Evolutionary conservation across 208 protist species (phyloP).

Genomic region (Trypanosoma theileri): DNA sequence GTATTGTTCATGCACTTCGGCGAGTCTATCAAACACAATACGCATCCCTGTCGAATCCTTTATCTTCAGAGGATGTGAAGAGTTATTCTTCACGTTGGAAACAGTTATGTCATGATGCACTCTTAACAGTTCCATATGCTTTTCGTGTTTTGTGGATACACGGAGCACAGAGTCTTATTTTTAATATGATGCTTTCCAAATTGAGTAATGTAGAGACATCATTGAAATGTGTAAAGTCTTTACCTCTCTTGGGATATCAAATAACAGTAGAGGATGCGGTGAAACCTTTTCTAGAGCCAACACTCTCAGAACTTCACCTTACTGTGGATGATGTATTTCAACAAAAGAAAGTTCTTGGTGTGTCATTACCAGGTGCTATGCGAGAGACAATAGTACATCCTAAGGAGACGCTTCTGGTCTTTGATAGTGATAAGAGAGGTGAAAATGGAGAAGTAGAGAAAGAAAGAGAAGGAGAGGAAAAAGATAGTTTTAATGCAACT

Average conservation of each 20-base stretch:
- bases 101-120: constrained; percentile 64
- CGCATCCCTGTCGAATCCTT: neutral
- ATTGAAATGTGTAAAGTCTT: neutral
- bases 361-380: constrained; percentile 61
- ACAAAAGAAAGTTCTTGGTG: constrained; percentile 56
- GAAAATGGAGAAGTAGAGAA: neutral
- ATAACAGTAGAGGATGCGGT: constrained; percentile 8
- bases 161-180: constrained; percentile 77
- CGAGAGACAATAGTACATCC: constrained; percentile 49
- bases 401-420: constrained; percentile 2
- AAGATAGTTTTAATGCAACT: constrained; percentile 18
- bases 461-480: neutral
- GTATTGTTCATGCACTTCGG: constrained; percentile 56
- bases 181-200: constrained; percentile 62
- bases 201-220: constrained; percentile 7
- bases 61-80: constrained; percentile 9
- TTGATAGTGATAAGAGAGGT: neutral
- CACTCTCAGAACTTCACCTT: constrained; percentile 17
- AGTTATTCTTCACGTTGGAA: constrained; percentile 43
- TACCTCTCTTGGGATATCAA: constrained; percentile 21
- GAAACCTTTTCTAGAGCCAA: constrained; percentile 9
- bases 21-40: constrained; percentile 63
- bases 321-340: constrained; percentile 30
- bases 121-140: constrained; percentile 54
- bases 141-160: constrained; percentile 76